Evolutionary conservation across 2,329 filamentous ascomycete genomes (phyloP), one percentile per base, ranked within the genome.

Genomic region (Arthrobotrys entomopaga): DNA sequence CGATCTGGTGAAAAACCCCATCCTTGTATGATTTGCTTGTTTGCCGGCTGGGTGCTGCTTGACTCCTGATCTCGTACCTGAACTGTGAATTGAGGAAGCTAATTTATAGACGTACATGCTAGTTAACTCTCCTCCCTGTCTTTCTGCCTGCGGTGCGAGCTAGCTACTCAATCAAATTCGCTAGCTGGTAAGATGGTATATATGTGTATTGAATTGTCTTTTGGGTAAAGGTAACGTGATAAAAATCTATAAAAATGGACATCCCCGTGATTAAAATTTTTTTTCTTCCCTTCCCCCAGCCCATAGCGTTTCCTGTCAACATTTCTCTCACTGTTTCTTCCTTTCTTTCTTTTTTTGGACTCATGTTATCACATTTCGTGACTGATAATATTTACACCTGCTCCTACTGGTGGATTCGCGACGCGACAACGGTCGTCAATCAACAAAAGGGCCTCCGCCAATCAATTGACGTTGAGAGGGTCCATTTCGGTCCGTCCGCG

Each of bases 71-170:
- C 60, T 26, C 26, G 65, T 61, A 42, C 24, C 56, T 52, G 65
- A 59, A 29, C 53, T 61, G 40, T 69, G 65, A 49, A 69, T 61
- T 26, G 65, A 69, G 34, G 65, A 61, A 6, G 65, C 56, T 29
- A 69, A 42, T 69, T 61, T 56, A 56, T 69, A 69, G 52, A 52
- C 38, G 22, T n/a, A 43, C 11, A 6, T n/a, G n/a, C 22, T 15
- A 26, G 42, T 43, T n/a, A 48, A 11, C 46, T 34, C 6, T 19
- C 16, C 3, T 50, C n/a, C 46, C 46, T 29, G 6, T 29, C 15
- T 34, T 16, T 46, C 22, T 24, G 29, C 29, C 29, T 34, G 6
- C 29, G 29, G 29, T 34, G 29, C 10, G 7, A 34, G 29, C 29
- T 29, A 34, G 29, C 29, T 8, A 34, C 1, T 8, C 29, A 34